Evolutionary conservation across 768 basidiomycete genomes (phyloP), one percentile per base, ranked within the genome.

Genomic region (Suillus variegatus): DNA sequence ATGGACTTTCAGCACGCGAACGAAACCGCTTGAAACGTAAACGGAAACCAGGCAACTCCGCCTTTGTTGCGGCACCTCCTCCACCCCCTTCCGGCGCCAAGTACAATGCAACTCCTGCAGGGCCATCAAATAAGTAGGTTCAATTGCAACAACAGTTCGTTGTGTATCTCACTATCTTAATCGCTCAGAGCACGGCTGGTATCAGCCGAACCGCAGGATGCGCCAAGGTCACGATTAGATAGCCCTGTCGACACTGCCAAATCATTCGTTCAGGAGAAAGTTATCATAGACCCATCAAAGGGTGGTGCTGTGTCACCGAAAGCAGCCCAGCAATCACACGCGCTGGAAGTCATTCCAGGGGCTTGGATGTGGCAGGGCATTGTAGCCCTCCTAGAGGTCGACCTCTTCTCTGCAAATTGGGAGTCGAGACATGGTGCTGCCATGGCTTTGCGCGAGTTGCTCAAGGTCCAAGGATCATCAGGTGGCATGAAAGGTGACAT

Each of bases 401-500:
- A 93, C 70, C 78, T 98, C 9, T 90, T 94, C 71, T 94, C 91
- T 70, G 84, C 90, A 4, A 84, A 88, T 4, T 99, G 97, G 97
- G 95, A 99, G 76, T 87, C 91, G 16, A 85, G 97, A 60, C 97
- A 99, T 71, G 97, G 97, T 43, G 91, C 95, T 18, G 92, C 95
- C 0, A 87, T 97, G 84, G 95, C 93, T 1, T 76, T 99, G 38
- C 85, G 95, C 55, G 97, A 98, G 73, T 77, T 99, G 54, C 78
- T 99, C 60, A 94, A 93, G 75, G 72, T 86, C 4, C 95, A 97
- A 73, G 95, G 94, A 7, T 83, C 84, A 71, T 89, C 82, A 54
- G 93, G 93, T 22, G 95, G 95, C 36, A 94, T 92, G 88, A 83
- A 82, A 81, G 88, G 93, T 92, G 63, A 28, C 72, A 76, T 62